These are phyloP conservation scores for Diaporthe citri DNA, from an alignment of 2,329 filamentous ascomycete species.

Conservation along the genomic window DNA sequence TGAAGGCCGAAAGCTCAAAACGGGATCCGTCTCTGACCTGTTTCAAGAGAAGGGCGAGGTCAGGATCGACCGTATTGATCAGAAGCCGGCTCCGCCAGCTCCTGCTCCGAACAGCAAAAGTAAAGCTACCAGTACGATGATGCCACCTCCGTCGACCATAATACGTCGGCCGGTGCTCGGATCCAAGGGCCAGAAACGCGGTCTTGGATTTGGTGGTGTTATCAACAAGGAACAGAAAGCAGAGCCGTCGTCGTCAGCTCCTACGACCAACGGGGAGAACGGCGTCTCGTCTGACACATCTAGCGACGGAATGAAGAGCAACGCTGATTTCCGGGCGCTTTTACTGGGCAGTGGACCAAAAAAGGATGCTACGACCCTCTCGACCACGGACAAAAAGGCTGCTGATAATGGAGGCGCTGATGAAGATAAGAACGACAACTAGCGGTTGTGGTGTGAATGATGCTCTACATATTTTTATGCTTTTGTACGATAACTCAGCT, in stretches of 20 bases:
- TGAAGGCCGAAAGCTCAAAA: constrained; percentile 65
- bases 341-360: constrained; percentile 51
- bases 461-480: constrained; percentile 19
- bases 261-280: constrained; percentile 37
- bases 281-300: constrained; percentile 41
- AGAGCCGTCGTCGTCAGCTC: constrained; percentile 20
- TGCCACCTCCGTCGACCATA: constrained; percentile 57
- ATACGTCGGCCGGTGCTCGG: constrained; percentile 54
- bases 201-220: constrained; percentile 48
- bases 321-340: constrained; percentile 70
- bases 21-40: constrained; percentile 67
- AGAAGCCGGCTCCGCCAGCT: constrained; percentile 48
- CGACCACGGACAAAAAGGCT: background rate
- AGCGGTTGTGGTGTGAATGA: constrained; percentile 33
- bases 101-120: constrained; percentile 48
- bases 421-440: constrained; percentile 10
- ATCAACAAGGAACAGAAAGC: constrained; percentile 42
- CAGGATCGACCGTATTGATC: constrained; percentile 56
- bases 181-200: constrained; percentile 47
- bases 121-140: constrained; percentile 50
- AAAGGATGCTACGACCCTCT: constrained; percentile 9
- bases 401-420: constrained; percentile 24
- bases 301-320: constrained; percentile 59
- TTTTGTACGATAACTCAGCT: constrained; percentile 28
- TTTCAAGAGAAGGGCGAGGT: constrained; percentile 63